Evolutionary conservation across 768 basidiomycete species (phyloP), one percentile per base, ranked within the genome.

Genomic region (Leccinum barrowsii): DNA sequence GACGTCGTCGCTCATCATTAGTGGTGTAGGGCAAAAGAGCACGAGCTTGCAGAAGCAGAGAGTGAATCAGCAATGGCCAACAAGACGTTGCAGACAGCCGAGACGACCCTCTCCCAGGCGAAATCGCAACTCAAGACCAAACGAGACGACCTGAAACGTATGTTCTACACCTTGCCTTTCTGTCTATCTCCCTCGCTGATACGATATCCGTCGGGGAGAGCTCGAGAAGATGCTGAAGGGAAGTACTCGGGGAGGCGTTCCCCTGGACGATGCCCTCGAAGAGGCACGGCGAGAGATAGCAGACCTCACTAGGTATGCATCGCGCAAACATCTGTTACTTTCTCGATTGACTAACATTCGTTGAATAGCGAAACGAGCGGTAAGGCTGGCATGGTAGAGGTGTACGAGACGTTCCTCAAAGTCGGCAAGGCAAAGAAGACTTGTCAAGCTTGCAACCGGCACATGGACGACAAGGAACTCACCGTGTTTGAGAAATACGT

Each of bases 381-480:
- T 15, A 73, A 60, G 44, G 67, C 72, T n/a, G 77, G 72, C 54
- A 77, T 72, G 71, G 73, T 74, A 13, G 72, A 71, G 26, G 77
- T 81, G 35, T 95, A 83, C 57, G 76, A 85, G 57, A 69, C 70
- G 1, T 64, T 91, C 30, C 77, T 92, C 42, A 73, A 76, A 15
- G 70, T 73, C 1, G 91, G 89, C 34, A 82, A 82, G 67, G 75
- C 78, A 52, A 82, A 86, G 60, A 85, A 88, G 66, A 71, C 78
- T 0, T 99, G 96, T 66, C 77, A 82, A 11, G 85, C 85, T 7
- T 98, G 96, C 68, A 84, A 85, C 64, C 83, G 94, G 1, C 77
- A 77, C 40, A 74, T 98, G 67, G 75, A 81, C 21, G 79, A 81
- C 26, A 66, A 69, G 2, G 86, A 86, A 47, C 63, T 82, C 49